phyloP scores from a whole-genome alignment of 192 early-diverging fungal species.

The Umbelopsis ramanniana region DNA sequence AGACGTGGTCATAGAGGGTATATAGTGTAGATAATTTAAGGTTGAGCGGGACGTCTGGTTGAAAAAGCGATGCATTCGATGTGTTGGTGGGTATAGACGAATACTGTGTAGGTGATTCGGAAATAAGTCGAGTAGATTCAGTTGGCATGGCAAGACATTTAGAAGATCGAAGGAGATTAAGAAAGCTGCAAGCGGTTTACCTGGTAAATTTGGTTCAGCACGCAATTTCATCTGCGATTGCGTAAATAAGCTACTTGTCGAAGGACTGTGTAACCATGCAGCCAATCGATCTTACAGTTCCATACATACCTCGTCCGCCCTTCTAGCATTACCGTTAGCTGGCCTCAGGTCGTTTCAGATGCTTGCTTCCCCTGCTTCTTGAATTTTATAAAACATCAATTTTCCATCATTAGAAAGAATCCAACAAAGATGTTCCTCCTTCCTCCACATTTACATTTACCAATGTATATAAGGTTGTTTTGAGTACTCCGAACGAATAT shows the following conservation, averaged over 20 bases:
- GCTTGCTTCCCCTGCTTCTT: too few species aligned
- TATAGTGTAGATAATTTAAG: background rate
- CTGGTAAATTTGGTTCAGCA: background rate
- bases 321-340: too few species aligned
- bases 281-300: background rate
- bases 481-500: too few species aligned
- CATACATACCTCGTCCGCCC: background rate
- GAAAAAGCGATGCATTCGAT: background rate
- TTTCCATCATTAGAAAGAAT: too few species aligned
- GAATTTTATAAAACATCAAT: too few species aligned
- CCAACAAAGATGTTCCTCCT: too few species aligned
- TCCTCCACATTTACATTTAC: too few species aligned
- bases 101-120: background rate
- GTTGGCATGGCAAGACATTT: conserved; percentile 2
- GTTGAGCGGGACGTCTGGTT: background rate
- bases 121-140: conserved; percentile 9
- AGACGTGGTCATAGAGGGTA: background rate
- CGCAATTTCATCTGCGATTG: conserved; percentile 4
- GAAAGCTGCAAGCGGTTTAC: background rate
- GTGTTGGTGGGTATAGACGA: background rate
- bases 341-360: too few species aligned
- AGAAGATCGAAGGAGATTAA: background rate
- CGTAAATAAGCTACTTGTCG: background rate
- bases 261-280: background rate
- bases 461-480: too few species aligned